Base-by-base conservation (phyloP, 1,284 basidiomycete genomes). In the Microbotryum lychnidis-dioicae region DNA sequence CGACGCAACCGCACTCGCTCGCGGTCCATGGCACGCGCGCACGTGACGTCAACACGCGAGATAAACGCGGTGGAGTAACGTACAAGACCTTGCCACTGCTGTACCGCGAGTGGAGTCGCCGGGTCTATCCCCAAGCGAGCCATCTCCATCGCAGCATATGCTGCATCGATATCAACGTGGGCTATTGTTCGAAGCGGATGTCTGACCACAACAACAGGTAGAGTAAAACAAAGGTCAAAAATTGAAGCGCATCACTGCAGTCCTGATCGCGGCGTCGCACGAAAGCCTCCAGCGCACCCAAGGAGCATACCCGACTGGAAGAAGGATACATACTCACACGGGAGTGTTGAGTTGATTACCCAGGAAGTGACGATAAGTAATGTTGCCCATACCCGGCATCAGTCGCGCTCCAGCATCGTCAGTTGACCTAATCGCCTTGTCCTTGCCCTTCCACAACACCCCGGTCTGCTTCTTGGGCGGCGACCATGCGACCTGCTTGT, bases 131-230 rank as follows among this genome's bases (percentile, higher is more conserved):
- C 33, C 45, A 61, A 51, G 3, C 58, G 37, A 3, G 27, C 48
- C 58, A 58, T 64, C 48, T 64, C 56, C 57, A 60, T 58, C 2
- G 50, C 53, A 47, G 69, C 65, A 33, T 63, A 63, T 4, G 69
- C 69, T 3, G 91, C 91, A 75, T 96, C 92, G 71, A 87, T 89
- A 72, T 97, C 94, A 74, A 91, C 92, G 54, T 97, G 86, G 0
- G 90, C 91, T 46, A 97, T 81, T 7, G 79, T 77, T 9, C 81
- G 72, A 1, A 79, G 72, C 5, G 76, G 76, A 62, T 78, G 76
- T 48, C 73, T 72, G 61, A 10, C 23, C 10, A 10, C 8, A 47
- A 29, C 25, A 56, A 10, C 14, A 29, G 12, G 54, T 42, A 16
- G 37, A 16, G 54, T 42, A 16, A 16, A 16, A 42, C 37, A 18